Evolutionary conservation across 371 early-diverging fungal species (phyloP).

Genomic region (Choanephora cucurbitarum): DNA sequence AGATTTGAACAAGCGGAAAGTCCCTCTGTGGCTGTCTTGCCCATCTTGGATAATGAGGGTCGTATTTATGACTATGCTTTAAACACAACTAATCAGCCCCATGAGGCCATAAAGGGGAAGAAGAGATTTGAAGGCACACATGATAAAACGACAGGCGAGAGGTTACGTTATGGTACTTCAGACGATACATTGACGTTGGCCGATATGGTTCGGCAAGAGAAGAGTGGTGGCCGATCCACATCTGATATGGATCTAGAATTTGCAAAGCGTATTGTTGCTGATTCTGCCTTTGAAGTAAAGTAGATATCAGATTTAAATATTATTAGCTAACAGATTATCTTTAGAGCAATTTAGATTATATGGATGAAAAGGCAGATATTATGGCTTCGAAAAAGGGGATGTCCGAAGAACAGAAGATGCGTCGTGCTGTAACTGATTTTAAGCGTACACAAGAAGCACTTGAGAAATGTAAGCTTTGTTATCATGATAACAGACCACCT

Average conservation of each 20-base stretch:
- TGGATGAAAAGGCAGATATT: constrained; percentile 89
- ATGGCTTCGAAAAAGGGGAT: constrained; percentile 64
- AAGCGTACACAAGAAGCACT: constrained; percentile 68
- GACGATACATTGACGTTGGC: constrained; percentile 58
- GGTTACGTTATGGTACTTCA: constrained; percentile 57
- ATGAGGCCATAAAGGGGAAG: constrained; percentile 41
- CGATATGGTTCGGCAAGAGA: constrained; percentile 73
- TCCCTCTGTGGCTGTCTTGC: constrained; percentile 47
- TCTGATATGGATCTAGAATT: constrained; percentile 68
- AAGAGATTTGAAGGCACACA: constrained; percentile 54
- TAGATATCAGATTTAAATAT: no score
- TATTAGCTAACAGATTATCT: no score
- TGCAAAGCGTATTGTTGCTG: constrained; percentile 76
- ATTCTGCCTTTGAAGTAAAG: constrained; percentile 66
- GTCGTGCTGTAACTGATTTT: constrained; percentile 70
- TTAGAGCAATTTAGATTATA: constrained; percentile 80
- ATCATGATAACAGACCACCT: constrained; percentile 66
- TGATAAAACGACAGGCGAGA: constrained; percentile 58
- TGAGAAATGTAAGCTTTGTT: constrained; percentile 78
- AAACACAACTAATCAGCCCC: constrained; percentile 8
- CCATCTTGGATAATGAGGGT: constrained; percentile 70
- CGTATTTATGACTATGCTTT: constrained; percentile 52
- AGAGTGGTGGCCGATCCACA: constrained; percentile 47
- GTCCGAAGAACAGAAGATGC: constrained; percentile 66
- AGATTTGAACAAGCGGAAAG: constrained; percentile 33